These are phyloP conservation scores for Priceomyces carsonii DNA, from an alignment of 805 yeast genomes.

Conservation along the genomic window DNA sequence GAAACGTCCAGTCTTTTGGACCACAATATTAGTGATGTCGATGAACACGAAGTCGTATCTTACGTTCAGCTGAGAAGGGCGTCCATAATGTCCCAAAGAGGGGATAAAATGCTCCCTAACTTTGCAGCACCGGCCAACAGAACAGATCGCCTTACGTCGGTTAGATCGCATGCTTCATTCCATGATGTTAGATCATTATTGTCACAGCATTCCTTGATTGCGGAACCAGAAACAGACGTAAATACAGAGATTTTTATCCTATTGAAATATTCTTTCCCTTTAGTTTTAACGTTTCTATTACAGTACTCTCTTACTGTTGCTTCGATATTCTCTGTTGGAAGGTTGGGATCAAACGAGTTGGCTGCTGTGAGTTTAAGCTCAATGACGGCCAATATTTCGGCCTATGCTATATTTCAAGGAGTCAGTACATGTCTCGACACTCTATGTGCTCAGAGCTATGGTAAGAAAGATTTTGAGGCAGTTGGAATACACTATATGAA, in stretches of 20 bases:
- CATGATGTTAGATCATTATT: constrained; percentile 20
- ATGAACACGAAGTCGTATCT: constrained; percentile 37
- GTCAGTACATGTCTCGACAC: constrained; percentile 79
- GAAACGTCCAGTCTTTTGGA: constrained; percentile 3
- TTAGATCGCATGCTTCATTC: constrained; percentile 10
- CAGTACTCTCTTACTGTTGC: constrained; percentile 77
- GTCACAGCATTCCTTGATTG: constrained; percentile 24
- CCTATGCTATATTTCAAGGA: constrained; percentile 74
- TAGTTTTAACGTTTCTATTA: constrained; percentile 64
- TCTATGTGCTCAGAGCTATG: constrained; percentile 75
- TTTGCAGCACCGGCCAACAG: constrained; percentile 5
- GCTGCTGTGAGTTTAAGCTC: constrained; percentile 77
- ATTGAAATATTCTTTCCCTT: constrained; percentile 50
- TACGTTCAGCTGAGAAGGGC: constrained; percentile 41
- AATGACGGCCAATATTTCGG: constrained; percentile 78
- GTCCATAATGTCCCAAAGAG: constrained; percentile 33
- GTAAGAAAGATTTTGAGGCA: constrained; percentile 59
- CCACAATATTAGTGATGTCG: constrained; percentile 14
- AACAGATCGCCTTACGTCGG: constrained; percentile 5
- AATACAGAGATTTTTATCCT: constrained; percentile 41
- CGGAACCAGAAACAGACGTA: constrained; percentile 46
- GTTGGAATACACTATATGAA: constrained; percentile 72
- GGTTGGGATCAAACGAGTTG: constrained; percentile 66
- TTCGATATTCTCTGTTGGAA: constrained; percentile 75
- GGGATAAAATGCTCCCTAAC: constrained; percentile 20